Evolutionary conservation across 2,329 filamentous ascomycete genomes (phyloP), one percentile per base, ranked within the genome.

Genomic region (Penicillium digitatum): DNA sequence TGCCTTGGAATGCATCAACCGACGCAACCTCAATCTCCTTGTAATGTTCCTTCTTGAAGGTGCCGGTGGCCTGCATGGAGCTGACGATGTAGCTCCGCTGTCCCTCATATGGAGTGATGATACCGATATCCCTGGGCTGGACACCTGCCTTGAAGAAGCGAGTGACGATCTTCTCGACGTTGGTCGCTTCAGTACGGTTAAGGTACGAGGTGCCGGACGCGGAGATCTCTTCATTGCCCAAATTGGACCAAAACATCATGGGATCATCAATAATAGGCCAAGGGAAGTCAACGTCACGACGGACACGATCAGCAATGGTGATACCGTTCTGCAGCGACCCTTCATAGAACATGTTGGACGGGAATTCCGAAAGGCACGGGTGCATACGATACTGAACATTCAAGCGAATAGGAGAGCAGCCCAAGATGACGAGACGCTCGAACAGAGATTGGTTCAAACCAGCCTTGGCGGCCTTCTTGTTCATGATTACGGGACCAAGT

Each of bases 171-270:
- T 99, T 99, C 77, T 99, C 94, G 31, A 99, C 94, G 62, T 97
- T 97, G 44, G 91, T 89, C 4, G 94, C 92, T 73, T 99, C 94
- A 1, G 94, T 97, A 44, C 94, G 89, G 75, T 99, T 99, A 63
- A 99, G 87, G 70, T 99, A 99, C 2, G 93, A 97, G 2, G 94
- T 99, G 69, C 94, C 94, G 26, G 92, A 96, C 1, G 94, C 94
- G 7, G 93, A 96, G 48, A 99, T 99, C 74, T 99, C 94, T 74
- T 99, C 94, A 57, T 95, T 95, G 57, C 94, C 94, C 52, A 96
- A 79, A 71, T 99, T 99, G 26, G 91, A 95, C 94, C 94, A 99
- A 78, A 99, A 99, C 94, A 97, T 97, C 94, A 99, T 99, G 3
- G 94, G 94, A 64, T 87, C 90, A 71, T 97, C 93, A 20, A 81